Base-by-base conservation (phyloP, 1,284 basidiomycete genomes). In the Hemileia vastatrix region DNA sequence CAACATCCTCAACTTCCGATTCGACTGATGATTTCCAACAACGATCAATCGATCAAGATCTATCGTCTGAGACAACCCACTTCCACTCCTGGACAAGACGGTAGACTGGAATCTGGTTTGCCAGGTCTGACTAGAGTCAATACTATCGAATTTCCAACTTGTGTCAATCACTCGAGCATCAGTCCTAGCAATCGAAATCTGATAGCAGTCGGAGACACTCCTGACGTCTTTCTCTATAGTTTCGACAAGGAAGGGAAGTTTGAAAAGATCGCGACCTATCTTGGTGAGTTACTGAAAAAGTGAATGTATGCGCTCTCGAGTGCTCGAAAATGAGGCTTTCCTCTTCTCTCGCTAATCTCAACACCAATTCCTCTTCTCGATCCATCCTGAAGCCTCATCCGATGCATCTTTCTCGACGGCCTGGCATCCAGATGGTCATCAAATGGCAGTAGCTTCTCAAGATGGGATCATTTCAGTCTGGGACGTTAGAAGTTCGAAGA, bases 401-500 rank as follows among this genome's bases (percentile, higher is more conserved):
- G 78, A 78, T 47, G 77, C 77, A 2, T 86, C 86, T n/a, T 92
- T 91, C 76, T 86, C 84, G 13, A 88, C 87, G 0, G 83, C 87
- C 0, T 93, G 90, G 79, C 87, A 84, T 3, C 77, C 83, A 0
- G 85, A 88, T 67, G 87, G 88, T 0, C 80, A 81, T 52, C 88
- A 88, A 68, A 91, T 90, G 70, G 88, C 88, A 0, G 87, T 91
- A 0, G 88, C 86, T 3, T 85, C 84, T 21, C 90, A 93, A 74
- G 88, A 91, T 71, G 90, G 90, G 11, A 80, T 84, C 11, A 84
- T 91, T 1, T 84, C 83, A 2, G 73, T 78, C 11, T 79, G 76
- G 74, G 78, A 79, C 59, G 70, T 77, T 8, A 71, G 77, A 4
- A 70, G 68, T 3, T 69, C 68, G n/a, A 56, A 66, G 9, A 65